A percentile compares a stretch with the other conserved stretches of the same genome.
These are phyloP conservation scores for Cyberlindnera mycetangii DNA, from an alignment of 805 yeast species.

Conservation along the genomic window DNA sequence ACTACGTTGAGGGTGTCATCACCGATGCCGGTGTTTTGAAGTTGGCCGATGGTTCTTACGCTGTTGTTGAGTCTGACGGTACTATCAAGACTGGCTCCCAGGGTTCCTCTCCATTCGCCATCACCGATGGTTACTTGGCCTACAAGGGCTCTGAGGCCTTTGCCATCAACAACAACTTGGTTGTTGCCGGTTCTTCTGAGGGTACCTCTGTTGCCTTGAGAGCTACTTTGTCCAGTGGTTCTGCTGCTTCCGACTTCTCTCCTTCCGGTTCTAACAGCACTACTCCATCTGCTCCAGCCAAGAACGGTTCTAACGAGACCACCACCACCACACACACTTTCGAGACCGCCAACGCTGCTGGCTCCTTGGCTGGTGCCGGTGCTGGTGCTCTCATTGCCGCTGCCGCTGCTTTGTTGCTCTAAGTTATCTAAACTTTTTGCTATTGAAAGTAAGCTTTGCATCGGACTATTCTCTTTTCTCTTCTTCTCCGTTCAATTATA, in stretches of 20 bases:
- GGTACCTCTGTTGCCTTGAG: conserved; percentile 21
- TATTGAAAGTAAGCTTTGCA: not conserved
- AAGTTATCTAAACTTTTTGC: not conserved
- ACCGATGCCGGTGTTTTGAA: conserved; percentile 34
- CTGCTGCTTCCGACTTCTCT: conserved; percentile 25
- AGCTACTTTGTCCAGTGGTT: conserved; percentile 23
- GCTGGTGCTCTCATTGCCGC: conserved; percentile 30
- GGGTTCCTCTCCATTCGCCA: conserved; percentile 39
- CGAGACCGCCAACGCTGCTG: conserved; percentile 29
- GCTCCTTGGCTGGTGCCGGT: conserved; percentile 17
- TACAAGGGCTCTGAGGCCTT: conserved; percentile 35
- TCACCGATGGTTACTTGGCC: conserved; percentile 36
- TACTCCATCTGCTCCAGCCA: conserved; percentile 9
- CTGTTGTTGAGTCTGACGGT: conserved; percentile 27
- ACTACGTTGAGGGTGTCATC: conserved; percentile 20
- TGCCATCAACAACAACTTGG: conserved; percentile 28
- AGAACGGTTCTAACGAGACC: conserved; percentile 5
- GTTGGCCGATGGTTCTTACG: conserved; percentile 30
- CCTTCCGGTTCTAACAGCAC: conserved; percentile 23
- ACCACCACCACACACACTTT: conserved; percentile 10
- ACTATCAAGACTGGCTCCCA: conserved; percentile 27
- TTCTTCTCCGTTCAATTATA: no score
- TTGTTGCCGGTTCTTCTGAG: conserved; percentile 14
- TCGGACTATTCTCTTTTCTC: not conserved
- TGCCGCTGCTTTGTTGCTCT: conserved; percentile 32